A percentile compares a stretch with the other conserved stretches of the same genome.
Evolutionary conservation across 495 filamentous ascomycete genomes (phyloP).

Genomic region (Neurospora terricola): DNA sequence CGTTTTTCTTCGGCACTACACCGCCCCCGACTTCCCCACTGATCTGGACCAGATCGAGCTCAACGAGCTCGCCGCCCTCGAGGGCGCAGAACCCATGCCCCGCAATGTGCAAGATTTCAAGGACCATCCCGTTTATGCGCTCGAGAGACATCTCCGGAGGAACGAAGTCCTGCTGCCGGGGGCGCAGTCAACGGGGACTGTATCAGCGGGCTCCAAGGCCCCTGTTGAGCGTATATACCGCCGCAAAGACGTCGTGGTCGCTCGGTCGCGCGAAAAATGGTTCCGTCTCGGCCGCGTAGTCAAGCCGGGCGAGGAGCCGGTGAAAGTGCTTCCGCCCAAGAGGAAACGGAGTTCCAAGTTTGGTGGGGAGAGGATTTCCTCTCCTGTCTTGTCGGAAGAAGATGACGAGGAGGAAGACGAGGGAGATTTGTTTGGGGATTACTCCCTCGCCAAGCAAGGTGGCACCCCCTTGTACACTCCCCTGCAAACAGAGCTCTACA

Average conservation of each 20-base stretch:
- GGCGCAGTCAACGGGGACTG: slow-evolving; percentile 62
- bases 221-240: slow-evolving; percentile 60
- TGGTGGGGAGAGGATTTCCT: slow-evolving; percentile 14
- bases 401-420: slow-evolving; percentile 31
- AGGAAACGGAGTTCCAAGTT: slow-evolving; percentile 19
- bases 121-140: slow-evolving; percentile 79
- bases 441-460: slow-evolving; percentile 13
- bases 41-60: slow-evolving; percentile 77
- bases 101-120: slow-evolving; percentile 86
- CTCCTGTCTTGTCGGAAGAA: neutral
- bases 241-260: slow-evolving; percentile 64
- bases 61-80: slow-evolving; percentile 58
- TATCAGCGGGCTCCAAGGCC: slow-evolving; percentile 52
- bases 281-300: slow-evolving; percentile 75
- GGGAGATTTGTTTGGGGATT: slow-evolving; percentile 27
- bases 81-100: slow-evolving; percentile 77
- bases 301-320: slow-evolving; percentile 60
- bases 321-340: slow-evolving; percentile 51
- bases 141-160: slow-evolving; percentile 77
- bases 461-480: slow-evolving; percentile 57
- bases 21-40: slow-evolving; percentile 34
- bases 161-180: slow-evolving; percentile 69
- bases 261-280: slow-evolving; percentile 74
- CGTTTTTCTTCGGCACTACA: slow-evolving; percentile 47
- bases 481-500: slow-evolving; percentile 68